A percentile compares a stretch with the other conserved stretches of the same genome.
phyloP scores from a whole-genome alignment of 345 rosid genomes.

The Boechera retrofracta region DNA sequence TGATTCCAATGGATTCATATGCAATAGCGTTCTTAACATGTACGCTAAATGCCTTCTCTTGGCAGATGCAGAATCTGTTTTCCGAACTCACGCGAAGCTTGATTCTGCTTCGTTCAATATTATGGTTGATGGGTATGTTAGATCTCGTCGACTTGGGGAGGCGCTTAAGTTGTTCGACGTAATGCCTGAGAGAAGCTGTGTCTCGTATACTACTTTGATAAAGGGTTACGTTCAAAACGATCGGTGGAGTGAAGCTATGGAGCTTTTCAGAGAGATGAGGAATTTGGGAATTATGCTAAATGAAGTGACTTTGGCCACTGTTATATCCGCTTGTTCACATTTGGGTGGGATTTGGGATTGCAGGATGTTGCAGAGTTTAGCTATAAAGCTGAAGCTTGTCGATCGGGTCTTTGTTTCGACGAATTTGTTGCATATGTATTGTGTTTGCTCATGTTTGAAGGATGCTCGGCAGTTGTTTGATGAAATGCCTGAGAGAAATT shows the following conservation, averaged over 20 bases:
- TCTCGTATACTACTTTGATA: conserved; percentile 70
- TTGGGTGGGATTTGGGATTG: conserved; percentile 62
- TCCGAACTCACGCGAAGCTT: conserved; percentile 40
- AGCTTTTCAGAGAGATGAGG: conserved; percentile 67
- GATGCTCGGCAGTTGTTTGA: conserved; percentile 67
- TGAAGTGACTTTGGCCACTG: conserved; percentile 64
- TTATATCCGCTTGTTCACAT: conserved; percentile 61
- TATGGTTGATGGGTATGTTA: conserved; percentile 63
- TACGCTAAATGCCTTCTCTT: conserved; percentile 69
- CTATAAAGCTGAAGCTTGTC: conserved; percentile 54
- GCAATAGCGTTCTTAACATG: conserved; percentile 75
- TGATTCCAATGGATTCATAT: conserved; percentile 62
- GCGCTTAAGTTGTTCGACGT: conserved; percentile 65
- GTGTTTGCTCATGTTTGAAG: conserved; percentile 55
- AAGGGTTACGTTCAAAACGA: conserved; percentile 64
- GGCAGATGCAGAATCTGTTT: conserved; percentile 58
- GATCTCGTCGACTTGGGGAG: conserved; percentile 53
- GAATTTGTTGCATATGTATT: conserved; percentile 73
- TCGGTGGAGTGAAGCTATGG: conserved; percentile 57
- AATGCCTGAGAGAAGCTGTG: conserved; percentile 67
- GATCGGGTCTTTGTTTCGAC: conserved; percentile 63
- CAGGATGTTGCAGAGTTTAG: conserved; percentile 67
- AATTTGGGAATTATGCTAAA: conserved; percentile 52
- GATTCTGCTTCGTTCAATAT: conserved; percentile 71
- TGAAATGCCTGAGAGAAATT: conserved; percentile 67